phyloP scores from a whole-genome alignment of 2,329 filamentous ascomycete genomes.

The Fusarium sp. region DNA sequence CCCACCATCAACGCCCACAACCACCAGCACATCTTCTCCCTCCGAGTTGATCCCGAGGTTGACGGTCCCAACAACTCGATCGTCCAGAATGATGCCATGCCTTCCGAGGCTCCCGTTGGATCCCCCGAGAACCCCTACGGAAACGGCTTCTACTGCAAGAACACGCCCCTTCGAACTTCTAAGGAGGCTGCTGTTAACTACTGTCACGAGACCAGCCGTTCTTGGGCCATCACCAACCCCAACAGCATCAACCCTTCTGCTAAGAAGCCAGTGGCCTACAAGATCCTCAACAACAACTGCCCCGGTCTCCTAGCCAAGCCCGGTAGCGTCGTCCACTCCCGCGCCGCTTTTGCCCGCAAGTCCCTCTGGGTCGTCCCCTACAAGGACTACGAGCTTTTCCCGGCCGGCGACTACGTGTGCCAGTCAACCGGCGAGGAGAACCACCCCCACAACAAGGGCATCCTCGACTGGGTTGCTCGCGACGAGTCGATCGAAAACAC shows the following conservation, averaged over 20 bases:
- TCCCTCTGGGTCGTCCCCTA: slow-evolving; percentile 61
- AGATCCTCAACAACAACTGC: slow-evolving; percentile 88
- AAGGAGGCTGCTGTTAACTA: slow-evolving; percentile 81
- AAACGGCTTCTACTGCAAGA: slow-evolving; percentile 89
- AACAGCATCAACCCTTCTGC: slow-evolving; percentile 85
- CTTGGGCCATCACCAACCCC: slow-evolving; percentile 92
- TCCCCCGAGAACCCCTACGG: slow-evolving; percentile 87
- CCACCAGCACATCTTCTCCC: slow-evolving; percentile 78
- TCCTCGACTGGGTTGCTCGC: slow-evolving; percentile 84
- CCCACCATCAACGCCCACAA: slow-evolving; percentile 74
- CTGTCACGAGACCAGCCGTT: slow-evolving; percentile 80
- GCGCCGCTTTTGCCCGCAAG: slow-evolving; percentile 82
- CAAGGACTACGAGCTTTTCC: slow-evolving; percentile 83
- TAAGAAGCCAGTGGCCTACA: slow-evolving; percentile 87
- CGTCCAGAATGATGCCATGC: slow-evolving; percentile 81
- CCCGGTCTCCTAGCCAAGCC: slow-evolving; percentile 85
- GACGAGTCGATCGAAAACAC: slow-evolving; percentile 80
- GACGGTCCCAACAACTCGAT: slow-evolving; percentile 73
- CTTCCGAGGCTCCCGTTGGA: slow-evolving; percentile 79
- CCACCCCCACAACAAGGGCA: slow-evolving; percentile 70
- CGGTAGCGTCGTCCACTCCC: slow-evolving; percentile 85
- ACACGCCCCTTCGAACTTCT: slow-evolving; percentile 81
- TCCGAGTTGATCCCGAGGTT: slow-evolving; percentile 74
- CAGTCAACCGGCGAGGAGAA: slow-evolving; percentile 82
- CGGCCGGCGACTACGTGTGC: slow-evolving; percentile 87